Evolutionary conservation across 164 flowering plant species (phyloP), one percentile per base, ranked within the genome.

Genomic region (Umbilicus rupestris): DNA sequence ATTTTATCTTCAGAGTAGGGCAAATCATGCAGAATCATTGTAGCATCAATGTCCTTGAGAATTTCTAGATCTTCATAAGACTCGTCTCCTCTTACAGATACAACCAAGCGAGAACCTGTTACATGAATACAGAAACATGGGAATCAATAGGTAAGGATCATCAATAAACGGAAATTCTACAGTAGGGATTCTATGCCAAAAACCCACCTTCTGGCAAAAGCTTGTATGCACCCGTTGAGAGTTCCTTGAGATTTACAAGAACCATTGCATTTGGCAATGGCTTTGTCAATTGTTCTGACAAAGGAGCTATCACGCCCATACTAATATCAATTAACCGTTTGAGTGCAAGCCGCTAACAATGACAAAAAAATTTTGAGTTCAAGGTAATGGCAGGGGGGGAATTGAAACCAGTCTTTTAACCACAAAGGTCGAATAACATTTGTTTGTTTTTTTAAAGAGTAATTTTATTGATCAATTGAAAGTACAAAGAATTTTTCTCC

Each of bases 261-360:
- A 77, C 95, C 72, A 94, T 71, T 67, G 96, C 95, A 70, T 90
- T 80, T 39, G 98, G 91, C 79, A 93, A 74, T 37, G 96, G 95
- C 72, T 90, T 93, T 60, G 95, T 89, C 47, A 94, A 78, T 75
- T 90, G 98, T 82, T 94, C 98, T 5, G 97, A 86, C 66, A 94
- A 74, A 64, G 97, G 98, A 73, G 90, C 79, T 68, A 94, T 74
- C 29, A 93, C 86, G 63, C 98, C 98, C 94, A 93, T 90, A 73
- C 97, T 90, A 39, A 94, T 47, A 71, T 94, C 98, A 65, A 90
- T 75, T 82, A 94, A 71, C 78, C 98, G 83, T 74, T 90, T 90
- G 70, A 94, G 97, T 70, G 98, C 90, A 30, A 94, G 81, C 67
- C 98, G 80, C 97, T 94, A 87, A 45, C 52, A 64, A 76, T 45